A percentile compares a stretch with the other conserved stretches of the same genome.
These are phyloP conservation scores for Quaeritorhiza haematococci DNA, from an alignment of 371 early-diverging fungal species.

Conservation along the genomic window DNA sequence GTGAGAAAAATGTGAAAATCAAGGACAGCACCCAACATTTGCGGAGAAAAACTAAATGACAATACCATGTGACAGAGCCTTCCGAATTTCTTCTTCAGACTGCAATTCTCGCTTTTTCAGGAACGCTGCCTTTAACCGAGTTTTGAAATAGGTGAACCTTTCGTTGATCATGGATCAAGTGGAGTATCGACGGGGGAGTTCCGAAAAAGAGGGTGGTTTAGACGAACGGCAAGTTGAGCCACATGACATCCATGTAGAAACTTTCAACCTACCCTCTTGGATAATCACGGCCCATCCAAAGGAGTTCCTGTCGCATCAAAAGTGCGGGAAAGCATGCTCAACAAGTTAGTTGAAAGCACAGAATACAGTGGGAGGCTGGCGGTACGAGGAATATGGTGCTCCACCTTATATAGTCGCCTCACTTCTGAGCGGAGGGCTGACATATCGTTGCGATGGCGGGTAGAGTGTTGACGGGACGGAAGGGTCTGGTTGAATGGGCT, in stretches of 20 bases:
- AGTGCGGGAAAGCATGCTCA: background rate
- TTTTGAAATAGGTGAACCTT: constrained; percentile 42
- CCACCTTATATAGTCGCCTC: constrained; percentile 4
- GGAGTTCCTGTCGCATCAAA: constrained; percentile 9
- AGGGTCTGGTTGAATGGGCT: no score
- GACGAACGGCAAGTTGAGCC: background rate
- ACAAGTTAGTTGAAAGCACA: background rate
- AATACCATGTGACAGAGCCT: no score
- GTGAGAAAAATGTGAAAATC: no score
- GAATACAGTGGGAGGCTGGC: no score
- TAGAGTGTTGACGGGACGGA: no score
- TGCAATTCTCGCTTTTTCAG: constrained; percentile 54
- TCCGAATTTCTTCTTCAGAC: constrained; percentile 53
- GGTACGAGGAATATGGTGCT: background rate
- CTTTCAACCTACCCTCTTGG: constrained; percentile 11
- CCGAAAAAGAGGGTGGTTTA: no score
- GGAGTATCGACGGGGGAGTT: no score
- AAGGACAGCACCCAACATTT: no score
- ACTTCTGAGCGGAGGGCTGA: background rate
- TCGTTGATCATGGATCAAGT: no score
- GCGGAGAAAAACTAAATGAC: no score
- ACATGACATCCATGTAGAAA: background rate
- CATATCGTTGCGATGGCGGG: no score
- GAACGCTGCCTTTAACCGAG: constrained; percentile 58
- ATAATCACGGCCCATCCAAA: constrained; percentile 26